A percentile compares a stretch with the other conserved stretches of the same genome.
These are phyloP conservation scores for Leishmania major DNA, from an alignment of 208 protist species.

Conservation along the genomic window DNA sequence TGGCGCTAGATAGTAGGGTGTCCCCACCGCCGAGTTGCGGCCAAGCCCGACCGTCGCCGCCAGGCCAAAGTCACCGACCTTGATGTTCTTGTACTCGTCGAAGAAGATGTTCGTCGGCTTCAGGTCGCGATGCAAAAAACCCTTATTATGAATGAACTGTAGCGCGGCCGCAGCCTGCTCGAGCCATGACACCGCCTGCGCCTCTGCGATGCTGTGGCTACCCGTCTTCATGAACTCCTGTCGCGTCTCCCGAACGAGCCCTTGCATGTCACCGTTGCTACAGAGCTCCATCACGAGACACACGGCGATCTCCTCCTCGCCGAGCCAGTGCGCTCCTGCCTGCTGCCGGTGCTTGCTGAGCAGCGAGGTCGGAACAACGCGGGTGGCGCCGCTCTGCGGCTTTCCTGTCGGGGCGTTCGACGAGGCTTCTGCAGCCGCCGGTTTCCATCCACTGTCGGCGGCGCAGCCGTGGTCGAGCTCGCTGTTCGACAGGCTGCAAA, in stretches of 20 bases:
- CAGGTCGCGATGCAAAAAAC: constrained; percentile 88
- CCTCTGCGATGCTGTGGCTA: constrained; percentile 61
- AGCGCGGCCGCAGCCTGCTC: constrained; percentile 76
- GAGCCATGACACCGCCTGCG: constrained; percentile 76
- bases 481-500: constrained; percentile 34
- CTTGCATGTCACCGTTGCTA: constrained; percentile 73
- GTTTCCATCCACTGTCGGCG: background rate
- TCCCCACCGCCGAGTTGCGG: constrained; percentile 75
- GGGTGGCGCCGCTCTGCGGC: background rate
- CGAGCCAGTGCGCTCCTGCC: constrained; percentile 19
- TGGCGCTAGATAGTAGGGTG: constrained; percentile 92
- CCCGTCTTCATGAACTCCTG: constrained; percentile 75
- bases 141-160: constrained; percentile 82
- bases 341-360: constrained; percentile 12
- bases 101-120: constrained; percentile 94
- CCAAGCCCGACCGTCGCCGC: constrained; percentile 67
- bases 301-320: constrained; percentile 59
- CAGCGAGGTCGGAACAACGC: constrained; percentile 11
- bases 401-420: background rate
- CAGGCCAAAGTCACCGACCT: constrained; percentile 92
- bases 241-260: constrained; percentile 55
- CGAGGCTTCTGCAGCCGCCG: no score
- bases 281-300: constrained; percentile 92
- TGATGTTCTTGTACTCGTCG: constrained; percentile 66
- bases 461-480: constrained; percentile 12